Percentiles rank a stretch among this genome's conserved stretches.
These are phyloP conservation scores for Endothia cerciana DNA, from an alignment of 2,329 filamentous ascomycete species.

Conservation along the genomic window DNA sequence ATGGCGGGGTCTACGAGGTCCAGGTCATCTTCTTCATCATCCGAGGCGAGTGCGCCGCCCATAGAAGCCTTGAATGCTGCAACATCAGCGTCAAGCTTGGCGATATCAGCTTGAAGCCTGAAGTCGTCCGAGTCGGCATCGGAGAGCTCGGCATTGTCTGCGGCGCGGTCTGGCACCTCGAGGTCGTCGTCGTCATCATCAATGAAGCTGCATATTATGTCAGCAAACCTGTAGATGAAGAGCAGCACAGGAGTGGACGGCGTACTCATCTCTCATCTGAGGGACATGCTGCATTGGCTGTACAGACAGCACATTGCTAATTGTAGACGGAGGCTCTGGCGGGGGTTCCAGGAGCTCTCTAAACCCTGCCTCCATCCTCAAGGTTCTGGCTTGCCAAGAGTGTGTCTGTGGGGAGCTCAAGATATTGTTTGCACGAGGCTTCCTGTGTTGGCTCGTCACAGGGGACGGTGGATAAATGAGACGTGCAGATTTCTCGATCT, in stretches of 20 bases:
- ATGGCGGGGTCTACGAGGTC: slow-evolving; percentile 24
- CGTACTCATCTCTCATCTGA: slow-evolving; percentile 21
- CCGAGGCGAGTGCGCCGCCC: slow-evolving; percentile 31
- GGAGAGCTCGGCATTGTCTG: slow-evolving; percentile 34
- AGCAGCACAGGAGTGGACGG: background rate
- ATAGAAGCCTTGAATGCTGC: slow-evolving; percentile 37
- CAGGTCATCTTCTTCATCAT: slow-evolving; percentile 18
- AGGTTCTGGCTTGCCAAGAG: background rate
- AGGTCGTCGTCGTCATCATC: slow-evolving; percentile 32
- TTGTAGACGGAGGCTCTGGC: slow-evolving; percentile 20
- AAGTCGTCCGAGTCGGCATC: slow-evolving; percentile 48
- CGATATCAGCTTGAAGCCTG: slow-evolving; percentile 44
- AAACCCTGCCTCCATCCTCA: slow-evolving; percentile 26
- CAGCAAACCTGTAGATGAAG: background rate
- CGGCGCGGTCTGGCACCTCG: slow-evolving; percentile 28
- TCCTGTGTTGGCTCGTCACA: background rate
- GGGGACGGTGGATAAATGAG: background rate
- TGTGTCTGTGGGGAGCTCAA: background rate
- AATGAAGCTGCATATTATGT: slow-evolving; percentile 16
- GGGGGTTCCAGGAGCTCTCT: slow-evolving; percentile 13
- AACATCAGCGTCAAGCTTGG: slow-evolving; percentile 42
- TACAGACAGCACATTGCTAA: slow-evolving; percentile 26
- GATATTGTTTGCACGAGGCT: background rate
- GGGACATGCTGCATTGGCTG: slow-evolving; percentile 16
- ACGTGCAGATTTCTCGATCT: background rate